These are phyloP conservation scores for Leptomonas pyrrhocoris DNA, from an alignment of 208 protist genomes.

Conservation along the genomic window DNA sequence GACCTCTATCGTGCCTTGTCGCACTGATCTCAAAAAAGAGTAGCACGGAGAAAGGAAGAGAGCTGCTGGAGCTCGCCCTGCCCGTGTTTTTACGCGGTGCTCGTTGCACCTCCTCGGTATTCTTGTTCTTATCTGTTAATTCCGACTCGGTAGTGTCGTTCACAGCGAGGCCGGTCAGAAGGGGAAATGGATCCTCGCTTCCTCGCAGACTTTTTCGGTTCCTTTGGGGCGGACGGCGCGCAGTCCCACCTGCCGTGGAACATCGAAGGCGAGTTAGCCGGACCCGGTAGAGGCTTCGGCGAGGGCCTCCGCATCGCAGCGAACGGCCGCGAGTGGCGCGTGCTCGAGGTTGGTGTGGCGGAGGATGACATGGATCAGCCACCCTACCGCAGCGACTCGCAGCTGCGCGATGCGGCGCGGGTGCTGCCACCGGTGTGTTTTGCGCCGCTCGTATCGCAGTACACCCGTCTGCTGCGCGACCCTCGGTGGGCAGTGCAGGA, in stretches of 20 bases:
- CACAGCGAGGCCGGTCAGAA: too few relatives aligned
- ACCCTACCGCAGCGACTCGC: constrained; percentile 28
- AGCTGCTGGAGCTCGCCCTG: too few relatives aligned
- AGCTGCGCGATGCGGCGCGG: constrained; percentile 36
- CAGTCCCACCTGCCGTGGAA: constrained; percentile 17
- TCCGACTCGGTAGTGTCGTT: too few relatives aligned
- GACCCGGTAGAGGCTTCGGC: constrained; percentile 1
- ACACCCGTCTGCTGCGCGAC: constrained; percentile 39
- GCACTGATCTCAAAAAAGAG: too few relatives aligned
- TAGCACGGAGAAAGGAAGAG: too few relatives aligned
- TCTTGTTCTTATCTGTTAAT: too few relatives aligned
- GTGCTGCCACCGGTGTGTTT: constrained; percentile 40
- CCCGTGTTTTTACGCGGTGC: too few relatives aligned
- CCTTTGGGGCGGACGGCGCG: constrained; percentile 16
- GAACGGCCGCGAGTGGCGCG: constrained; percentile 36
- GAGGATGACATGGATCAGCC: constrained; percentile 28
- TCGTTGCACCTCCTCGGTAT: too few relatives aligned
- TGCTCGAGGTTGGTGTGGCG: constrained; percentile 23
- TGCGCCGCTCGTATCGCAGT: constrained; percentile 40
- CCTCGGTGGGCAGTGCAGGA: constrained; percentile 33
- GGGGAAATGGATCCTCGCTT: constrained; percentile 25
- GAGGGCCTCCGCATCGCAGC: constrained; percentile 30
- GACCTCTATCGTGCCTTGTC: too few relatives aligned
- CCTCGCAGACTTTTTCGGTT: constrained; percentile 23
- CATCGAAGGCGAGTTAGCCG: constrained; percentile 4